Conservation (phyloP, 306 rosid genomes). For the Medicago ruthenica region DNA sequence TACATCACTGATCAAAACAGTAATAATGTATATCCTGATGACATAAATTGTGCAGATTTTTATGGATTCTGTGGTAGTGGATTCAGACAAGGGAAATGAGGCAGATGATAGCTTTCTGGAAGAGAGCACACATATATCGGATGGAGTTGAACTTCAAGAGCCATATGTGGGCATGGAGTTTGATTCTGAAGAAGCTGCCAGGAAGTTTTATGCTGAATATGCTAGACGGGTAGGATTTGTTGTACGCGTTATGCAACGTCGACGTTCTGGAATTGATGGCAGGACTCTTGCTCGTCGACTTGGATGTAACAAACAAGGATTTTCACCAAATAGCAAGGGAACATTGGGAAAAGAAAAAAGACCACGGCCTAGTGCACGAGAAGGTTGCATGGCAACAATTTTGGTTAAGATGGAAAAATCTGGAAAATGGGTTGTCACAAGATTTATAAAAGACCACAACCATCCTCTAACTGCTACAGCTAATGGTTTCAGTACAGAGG, state of each 20-base stretch:
- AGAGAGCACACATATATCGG: constrained; percentile 51
- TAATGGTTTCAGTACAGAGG: constrained; percentile 76
- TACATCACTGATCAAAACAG: constrained; percentile 20
- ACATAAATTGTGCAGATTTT: constrained; percentile 34
- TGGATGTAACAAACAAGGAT: constrained; percentile 96
- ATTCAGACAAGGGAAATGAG: constrained; percentile 61
- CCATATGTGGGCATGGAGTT: constrained; percentile 94
- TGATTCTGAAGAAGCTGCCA: constrained; percentile 84
- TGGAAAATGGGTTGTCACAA: constrained; percentile 91
- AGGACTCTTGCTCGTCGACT: constrained; percentile 95
- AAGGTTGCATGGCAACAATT: constrained; percentile 95
- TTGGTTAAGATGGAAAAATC: constrained; percentile 88
- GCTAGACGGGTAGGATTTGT: constrained; percentile 78
- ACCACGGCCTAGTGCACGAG: constrained; percentile 86
- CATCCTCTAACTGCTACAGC: constrained; percentile 78
- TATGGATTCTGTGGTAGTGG: constrained; percentile 59
- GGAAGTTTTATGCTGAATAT: constrained; percentile 70
- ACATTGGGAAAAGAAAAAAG: constrained; percentile 65
- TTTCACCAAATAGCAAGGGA: constrained; percentile 73
- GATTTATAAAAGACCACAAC: constrained; percentile 88
- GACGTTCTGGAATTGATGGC: constrained; percentile 87
- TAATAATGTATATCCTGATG: constrained; percentile 33
- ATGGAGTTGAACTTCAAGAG: constrained; percentile 60
- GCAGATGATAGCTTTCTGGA: constrained; percentile 52
- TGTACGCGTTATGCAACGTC: constrained; percentile 92